Percentiles rank a stretch among this genome's conserved stretches.
Conservation (phyloP, 441 rosid genomes). For the Brassica balearica region DNA sequence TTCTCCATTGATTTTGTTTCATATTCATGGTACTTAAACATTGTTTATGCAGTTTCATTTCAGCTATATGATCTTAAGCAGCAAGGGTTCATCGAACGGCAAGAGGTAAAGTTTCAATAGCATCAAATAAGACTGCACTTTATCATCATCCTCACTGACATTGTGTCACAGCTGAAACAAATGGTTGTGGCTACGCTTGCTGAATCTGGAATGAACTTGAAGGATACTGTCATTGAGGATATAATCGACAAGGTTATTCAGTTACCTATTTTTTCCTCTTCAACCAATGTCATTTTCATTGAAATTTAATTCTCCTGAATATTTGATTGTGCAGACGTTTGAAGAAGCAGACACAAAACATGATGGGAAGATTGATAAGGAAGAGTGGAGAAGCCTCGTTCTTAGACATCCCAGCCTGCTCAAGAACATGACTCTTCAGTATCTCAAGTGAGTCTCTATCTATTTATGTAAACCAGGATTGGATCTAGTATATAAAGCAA, state of each 20-base stretch:
- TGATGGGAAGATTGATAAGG: constrained; percentile 92
- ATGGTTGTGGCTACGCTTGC: constrained; percentile 72
- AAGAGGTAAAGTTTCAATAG: constrained; percentile 49
- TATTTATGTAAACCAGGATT: background rate
- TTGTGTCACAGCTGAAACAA: constrained; percentile 65
- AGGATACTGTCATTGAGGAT: constrained; percentile 86
- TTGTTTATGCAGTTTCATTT: constrained; percentile 66
- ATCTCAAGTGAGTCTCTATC: constrained; percentile 73
- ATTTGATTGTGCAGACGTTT: constrained; percentile 65
- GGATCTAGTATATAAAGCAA: background rate
- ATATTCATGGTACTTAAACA: background rate
- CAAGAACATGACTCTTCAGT: constrained; percentile 95
- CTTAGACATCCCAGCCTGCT: constrained; percentile 84
- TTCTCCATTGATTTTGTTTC: background rate
- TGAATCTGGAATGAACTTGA: constrained; percentile 96
- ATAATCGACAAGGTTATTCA: constrained; percentile 83
- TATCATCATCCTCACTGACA: background rate
- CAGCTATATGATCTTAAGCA: constrained; percentile 94
- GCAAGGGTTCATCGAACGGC: constrained; percentile 95
- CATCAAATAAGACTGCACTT: background rate
- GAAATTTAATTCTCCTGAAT: background rate
- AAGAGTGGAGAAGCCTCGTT: constrained; percentile 96
- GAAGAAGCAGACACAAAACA: constrained; percentile 98
- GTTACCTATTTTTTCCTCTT: background rate
- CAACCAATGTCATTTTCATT: background rate